Evolutionary conservation across 2,329 filamentous ascomycete species (phyloP).

Genomic region (Thelonectria rubi): DNA sequence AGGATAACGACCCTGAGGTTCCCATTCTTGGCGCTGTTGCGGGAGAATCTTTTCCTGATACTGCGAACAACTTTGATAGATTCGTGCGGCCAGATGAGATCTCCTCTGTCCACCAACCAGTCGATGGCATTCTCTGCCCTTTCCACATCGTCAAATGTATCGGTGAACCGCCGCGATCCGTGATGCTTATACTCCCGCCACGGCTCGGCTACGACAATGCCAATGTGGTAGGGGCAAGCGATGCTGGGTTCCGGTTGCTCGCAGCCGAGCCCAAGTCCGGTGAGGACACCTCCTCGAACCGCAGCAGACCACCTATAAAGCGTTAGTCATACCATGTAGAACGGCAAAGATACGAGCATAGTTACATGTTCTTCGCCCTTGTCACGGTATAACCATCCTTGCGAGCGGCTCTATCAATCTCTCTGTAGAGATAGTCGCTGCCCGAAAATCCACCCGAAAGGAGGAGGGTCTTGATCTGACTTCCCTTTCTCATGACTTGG

Average conservation of each 20-base stretch:
- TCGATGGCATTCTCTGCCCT: background rate
- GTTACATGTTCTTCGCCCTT: background rate
- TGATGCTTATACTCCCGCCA: background rate
- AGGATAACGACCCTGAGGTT: background rate
- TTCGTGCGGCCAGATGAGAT: background rate
- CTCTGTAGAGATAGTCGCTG: background rate
- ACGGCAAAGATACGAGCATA: rapidly evolving
- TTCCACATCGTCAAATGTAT: background rate
- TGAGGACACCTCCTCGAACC: slow-evolving; percentile 9
- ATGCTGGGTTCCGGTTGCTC: background rate
- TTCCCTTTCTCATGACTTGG: background rate
- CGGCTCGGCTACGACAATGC: background rate
- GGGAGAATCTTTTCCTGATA: background rate
- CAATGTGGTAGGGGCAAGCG: slow-evolving; percentile 10
- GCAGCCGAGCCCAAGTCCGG: slow-evolving; percentile 9
- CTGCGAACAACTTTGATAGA: background rate
- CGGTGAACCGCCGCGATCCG: background rate
- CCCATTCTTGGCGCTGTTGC: background rate
- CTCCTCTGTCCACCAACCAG: slow-evolving; percentile 2
- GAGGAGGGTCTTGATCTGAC: background rate
- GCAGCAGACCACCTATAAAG: slow-evolving; percentile 9
- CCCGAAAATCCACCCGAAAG: background rate
- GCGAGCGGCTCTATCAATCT: background rate
- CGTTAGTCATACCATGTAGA: background rate
- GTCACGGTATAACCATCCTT: background rate